Conservation (phyloP, 371 early-diverging fungal genomes). For the Rhizopus microsporus region DNA sequence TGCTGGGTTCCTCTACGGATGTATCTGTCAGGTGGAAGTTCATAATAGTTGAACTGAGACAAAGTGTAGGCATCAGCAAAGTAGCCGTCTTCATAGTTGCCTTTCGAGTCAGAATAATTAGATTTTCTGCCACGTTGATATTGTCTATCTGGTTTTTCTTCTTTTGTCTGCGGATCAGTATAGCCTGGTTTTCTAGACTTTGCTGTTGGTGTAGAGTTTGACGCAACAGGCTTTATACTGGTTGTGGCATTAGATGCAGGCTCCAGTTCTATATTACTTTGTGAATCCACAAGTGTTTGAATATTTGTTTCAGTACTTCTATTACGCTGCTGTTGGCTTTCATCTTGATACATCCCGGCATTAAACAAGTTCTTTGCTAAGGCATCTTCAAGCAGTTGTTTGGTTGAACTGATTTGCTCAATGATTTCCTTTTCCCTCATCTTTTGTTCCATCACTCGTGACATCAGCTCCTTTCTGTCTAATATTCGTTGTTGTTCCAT, state of each 20-base stretch:
- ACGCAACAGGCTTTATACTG: not conserved
- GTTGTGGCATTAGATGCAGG: slow-evolving; percentile 2
- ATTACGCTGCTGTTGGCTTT: not conserved
- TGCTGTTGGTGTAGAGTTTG: slow-evolving; percentile 4
- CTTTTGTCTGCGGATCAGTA: not conserved
- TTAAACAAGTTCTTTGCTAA: slow-evolving; percentile 10
- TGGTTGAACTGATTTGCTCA: slow-evolving; percentile 19
- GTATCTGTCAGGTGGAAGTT: not conserved
- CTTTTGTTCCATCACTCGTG: slow-evolving; percentile 20
- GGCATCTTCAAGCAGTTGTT: slow-evolving; percentile 13
- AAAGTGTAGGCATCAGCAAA: not conserved
- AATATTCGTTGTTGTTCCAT: slow-evolving; percentile 17
- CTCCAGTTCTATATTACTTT: not conserved
- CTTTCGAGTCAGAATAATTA: not conserved
- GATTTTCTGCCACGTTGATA: not conserved
- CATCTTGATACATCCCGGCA: not conserved
- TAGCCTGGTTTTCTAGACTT: not conserved
- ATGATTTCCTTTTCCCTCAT: slow-evolving; percentile 15
- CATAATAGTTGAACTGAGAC: not conserved
- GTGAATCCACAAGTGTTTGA: not conserved
- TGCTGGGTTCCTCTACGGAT: slow-evolving; percentile 1
- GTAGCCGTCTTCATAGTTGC: not conserved
- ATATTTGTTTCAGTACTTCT: not conserved
- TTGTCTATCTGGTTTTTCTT: not conserved
- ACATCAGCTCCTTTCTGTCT: slow-evolving; percentile 15